These are phyloP conservation scores for Botryosphaeria dothidea DNA, from an alignment of 2,329 filamentous ascomycete genomes.

Conservation along the genomic window DNA sequence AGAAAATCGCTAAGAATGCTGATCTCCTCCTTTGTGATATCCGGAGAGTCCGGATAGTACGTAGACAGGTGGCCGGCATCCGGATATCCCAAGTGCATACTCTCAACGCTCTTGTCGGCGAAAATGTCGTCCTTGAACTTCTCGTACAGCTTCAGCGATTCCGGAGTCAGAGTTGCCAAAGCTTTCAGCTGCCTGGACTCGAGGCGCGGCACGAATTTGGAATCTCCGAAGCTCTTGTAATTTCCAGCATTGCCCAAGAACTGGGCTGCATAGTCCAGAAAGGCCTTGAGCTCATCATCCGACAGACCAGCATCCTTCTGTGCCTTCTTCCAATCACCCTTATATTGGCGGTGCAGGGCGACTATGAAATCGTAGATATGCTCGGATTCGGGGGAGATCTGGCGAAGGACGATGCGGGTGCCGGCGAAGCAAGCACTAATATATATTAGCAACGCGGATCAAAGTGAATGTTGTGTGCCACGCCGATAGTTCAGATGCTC, in stretches of 20 bases:
- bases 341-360: constrained; percentile 47
- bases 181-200: constrained; percentile 45
- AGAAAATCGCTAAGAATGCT: constrained; percentile 48
- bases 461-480: neutral
- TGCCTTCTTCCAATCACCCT: constrained; percentile 51
- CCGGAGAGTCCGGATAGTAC: constrained; percentile 52
- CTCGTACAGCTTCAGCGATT: constrained; percentile 42
- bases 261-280: constrained; percentile 41
- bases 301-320: constrained; percentile 45
- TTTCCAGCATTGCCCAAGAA: constrained; percentile 59
- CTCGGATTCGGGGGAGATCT: constrained; percentile 54
- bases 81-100: constrained; percentile 53
- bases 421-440: constrained; percentile 49
- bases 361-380: constrained; percentile 58
- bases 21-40: constrained; percentile 52
- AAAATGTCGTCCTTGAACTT: constrained; percentile 48
- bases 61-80: constrained; percentile 50
- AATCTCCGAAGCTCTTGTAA: constrained; percentile 54
- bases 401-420: constrained; percentile 54
- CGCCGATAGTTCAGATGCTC: neutral
- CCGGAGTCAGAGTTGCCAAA: constrained; percentile 42
- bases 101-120: constrained; percentile 41
- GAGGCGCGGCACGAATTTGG: constrained; percentile 54
- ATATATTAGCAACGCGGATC: constrained; percentile 9
- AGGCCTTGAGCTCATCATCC: constrained; percentile 36